Percentiles rank a stretch among this genome's conserved stretches.
Conservation (phyloP, 306 rosid genomes). For the Cyamopsis tetragonoloba region DNA sequence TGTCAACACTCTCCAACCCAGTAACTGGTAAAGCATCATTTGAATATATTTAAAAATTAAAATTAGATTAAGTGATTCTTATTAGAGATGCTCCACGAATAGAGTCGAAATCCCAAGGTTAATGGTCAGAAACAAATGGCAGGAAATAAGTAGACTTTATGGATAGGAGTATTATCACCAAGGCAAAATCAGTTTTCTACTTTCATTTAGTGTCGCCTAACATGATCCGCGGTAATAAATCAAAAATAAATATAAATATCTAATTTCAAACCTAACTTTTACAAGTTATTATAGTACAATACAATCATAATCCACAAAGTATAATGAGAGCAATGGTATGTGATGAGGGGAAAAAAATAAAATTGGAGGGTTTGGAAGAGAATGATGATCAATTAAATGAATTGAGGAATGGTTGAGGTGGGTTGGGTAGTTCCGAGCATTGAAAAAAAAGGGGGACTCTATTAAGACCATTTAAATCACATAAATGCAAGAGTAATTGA, state of each 20-base stretch:
- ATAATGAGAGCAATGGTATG: constrained; percentile 24
- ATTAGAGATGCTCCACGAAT: too few relatives aligned
- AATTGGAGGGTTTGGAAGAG: constrained; percentile 8
- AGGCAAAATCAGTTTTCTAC: background rate
- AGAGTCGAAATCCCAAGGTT: background rate
- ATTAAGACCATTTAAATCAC: constrained; percentile 65
- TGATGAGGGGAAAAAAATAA: background rate
- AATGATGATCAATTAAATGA: constrained; percentile 38
- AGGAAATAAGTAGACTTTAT: too few relatives aligned
- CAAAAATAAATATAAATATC: background rate
- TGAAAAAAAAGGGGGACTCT: constrained; percentile 43
- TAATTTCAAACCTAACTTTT: background rate
- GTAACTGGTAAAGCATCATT: too few relatives aligned
- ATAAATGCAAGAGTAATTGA: constrained; percentile 87
- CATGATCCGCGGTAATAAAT: too few relatives aligned
- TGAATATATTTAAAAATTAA: too few relatives aligned
- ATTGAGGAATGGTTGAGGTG: constrained; percentile 35
- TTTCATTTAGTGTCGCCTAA: background rate
- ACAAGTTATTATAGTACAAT: constrained; percentile 6
- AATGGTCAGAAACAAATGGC: constrained; percentile 12
- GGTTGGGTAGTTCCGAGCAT: constrained; percentile 72
- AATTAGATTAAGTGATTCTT: too few relatives aligned
- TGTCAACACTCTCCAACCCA: too few relatives aligned
- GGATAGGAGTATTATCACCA: too few relatives aligned
- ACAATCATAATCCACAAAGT: constrained; percentile 3